Evolutionary conservation across 257 asterid genomes (phyloP), one percentile per base, ranked within the genome.

Genomic region (Plantago ovata): DNA sequence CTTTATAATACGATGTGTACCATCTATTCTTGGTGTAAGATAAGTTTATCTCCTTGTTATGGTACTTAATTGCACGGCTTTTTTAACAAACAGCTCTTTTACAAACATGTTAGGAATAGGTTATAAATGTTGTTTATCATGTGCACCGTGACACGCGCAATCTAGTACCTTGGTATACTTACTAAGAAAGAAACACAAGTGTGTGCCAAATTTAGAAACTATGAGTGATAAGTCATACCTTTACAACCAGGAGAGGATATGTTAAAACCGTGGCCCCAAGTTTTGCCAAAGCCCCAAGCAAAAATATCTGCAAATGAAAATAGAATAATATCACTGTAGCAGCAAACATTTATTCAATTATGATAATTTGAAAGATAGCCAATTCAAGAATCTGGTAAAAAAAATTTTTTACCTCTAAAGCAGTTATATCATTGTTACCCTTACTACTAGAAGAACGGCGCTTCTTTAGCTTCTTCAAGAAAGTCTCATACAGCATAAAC

Each of bases 271-370:
- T 93, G 40, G 97, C 98, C 64, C 98, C 98, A 65, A 93, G 95
- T 82, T 93, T 93, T 57, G 98, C 98, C 79, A 89, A 58, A 58
- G 98, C 98, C 76, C 98, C 98, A 38, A 93, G 91, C 76, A 93
- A 70, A 72, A 93, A 93, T 76, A 89, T 78, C 98, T 93, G 63
- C 61, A 46, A 56, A 36, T 28, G n/a, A 28, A 28, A 8, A 28
- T 28, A 28, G 7, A n/a, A n/a, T n/a, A n/a, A n/a, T n/a, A n/a
- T n/a, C n/a, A n/a, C n/a, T n/a, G n/a, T 57, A 68, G 54, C 61
- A 42, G 36, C 14, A 11, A 20, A 22, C 38, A 15, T 20, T 10
- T 56, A 39, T 20, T 15, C 28, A 38, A 36, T 15, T 45, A 56
- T 10, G 60, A 53, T 7, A 62, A 21, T 18, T 16, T 18, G 43